phyloP scores from a whole-genome alignment of 306 rosid genomes.

The Oemleria cerasiformis region DNA sequence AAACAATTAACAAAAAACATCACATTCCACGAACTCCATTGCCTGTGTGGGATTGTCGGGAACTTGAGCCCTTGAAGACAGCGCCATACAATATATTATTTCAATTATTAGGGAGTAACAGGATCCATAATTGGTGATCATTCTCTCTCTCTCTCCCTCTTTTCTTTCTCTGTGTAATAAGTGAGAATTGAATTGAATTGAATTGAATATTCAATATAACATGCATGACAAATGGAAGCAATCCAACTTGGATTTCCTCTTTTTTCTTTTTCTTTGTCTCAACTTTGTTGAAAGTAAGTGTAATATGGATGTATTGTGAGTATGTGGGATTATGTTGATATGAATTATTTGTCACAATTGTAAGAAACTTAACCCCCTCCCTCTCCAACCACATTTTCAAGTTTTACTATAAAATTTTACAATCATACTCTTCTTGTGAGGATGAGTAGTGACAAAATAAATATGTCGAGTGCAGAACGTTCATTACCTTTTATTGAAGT shows the following conservation, averaged over 20 bases:
- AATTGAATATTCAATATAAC: not conserved
- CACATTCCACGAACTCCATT: slow-evolving; percentile 22
- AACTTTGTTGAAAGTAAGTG: not conserved
- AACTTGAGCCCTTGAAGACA: slow-evolving; percentile 9
- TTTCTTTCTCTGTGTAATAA: not conserved
- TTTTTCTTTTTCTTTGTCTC: not conserved
- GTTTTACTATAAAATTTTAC: too few relatives aligned
- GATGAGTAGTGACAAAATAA: too few relatives aligned
- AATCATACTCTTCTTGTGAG: too few relatives aligned
- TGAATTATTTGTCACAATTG: too few relatives aligned
- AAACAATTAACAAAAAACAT: slow-evolving; percentile 11
- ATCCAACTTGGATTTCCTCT: slow-evolving; percentile 1
- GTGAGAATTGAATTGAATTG: slow-evolving; percentile 4
- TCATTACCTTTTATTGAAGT: too few relatives aligned
- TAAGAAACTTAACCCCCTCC: too few relatives aligned
- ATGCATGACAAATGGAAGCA: slow-evolving; percentile 7
- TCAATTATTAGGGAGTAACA: not conserved
- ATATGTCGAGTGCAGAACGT: too few relatives aligned
- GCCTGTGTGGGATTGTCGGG: slow-evolving; percentile 13
- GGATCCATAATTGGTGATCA: slow-evolving; percentile 16
- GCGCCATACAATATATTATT: slow-evolving; percentile 4
- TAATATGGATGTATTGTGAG: not conserved
- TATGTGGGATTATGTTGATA: too few relatives aligned
- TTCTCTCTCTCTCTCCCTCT: slow-evolving; percentile 1
- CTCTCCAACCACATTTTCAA: too few relatives aligned